These are phyloP conservation scores for Cardiospermum halicacabum DNA, from an alignment of 345 rosid species.

Conservation along the genomic window DNA sequence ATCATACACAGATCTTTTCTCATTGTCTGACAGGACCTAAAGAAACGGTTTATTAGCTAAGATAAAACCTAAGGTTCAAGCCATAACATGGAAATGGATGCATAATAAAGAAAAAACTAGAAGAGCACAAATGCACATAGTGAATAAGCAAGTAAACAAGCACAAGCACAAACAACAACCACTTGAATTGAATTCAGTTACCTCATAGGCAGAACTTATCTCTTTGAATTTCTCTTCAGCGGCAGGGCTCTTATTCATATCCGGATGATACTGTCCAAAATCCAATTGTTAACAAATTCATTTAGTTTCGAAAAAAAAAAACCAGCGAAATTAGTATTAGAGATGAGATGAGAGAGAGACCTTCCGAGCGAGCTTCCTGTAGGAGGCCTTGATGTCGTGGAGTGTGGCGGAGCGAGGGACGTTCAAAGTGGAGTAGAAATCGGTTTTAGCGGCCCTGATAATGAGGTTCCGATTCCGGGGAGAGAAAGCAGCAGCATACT, in stretches of 20 bases:
- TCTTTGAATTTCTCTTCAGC: constrained; percentile 94
- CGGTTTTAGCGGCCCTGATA: constrained; percentile 40
- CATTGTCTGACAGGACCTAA: constrained; percentile 93
- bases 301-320: neutral
- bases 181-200: constrained; percentile 17
- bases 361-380: constrained; percentile 87
- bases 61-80: neutral
- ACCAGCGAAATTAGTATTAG: neutral
- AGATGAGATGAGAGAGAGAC: constrained; percentile 35
- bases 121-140: neutral
- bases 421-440: constrained; percentile 63
- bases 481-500: neutral
- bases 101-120: neutral
- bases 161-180: neutral
- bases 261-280: constrained; percentile 82
- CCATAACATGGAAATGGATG: neutral
- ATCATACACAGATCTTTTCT: constrained; percentile 86
- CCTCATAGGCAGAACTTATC: constrained; percentile 98
- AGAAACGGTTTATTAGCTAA: constrained; percentile 37
- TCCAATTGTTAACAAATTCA: neutral
- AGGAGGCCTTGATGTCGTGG: constrained; percentile 76
- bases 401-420: constrained; percentile 56
- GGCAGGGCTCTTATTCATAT: constrained; percentile 69
- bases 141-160: neutral
- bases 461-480: constrained; percentile 11